These are phyloP conservation scores for Meyerozyma sp. DNA, from an alignment of 1,139 yeast species.

Conservation along the genomic window DNA sequence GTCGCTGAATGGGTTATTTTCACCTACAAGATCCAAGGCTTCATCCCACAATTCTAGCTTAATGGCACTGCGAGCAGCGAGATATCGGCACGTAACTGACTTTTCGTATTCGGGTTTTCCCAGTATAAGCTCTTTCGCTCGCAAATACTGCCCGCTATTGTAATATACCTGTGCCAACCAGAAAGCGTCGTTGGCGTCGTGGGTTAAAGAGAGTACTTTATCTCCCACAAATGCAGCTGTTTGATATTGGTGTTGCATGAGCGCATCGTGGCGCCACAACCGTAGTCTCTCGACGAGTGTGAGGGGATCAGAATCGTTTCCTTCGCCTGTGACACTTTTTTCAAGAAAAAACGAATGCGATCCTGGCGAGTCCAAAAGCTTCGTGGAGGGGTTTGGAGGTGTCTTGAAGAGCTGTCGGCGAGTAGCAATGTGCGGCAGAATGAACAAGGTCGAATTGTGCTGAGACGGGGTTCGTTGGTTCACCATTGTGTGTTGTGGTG, in stretches of 20 bases:
- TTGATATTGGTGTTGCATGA: slow-evolving; percentile 84
- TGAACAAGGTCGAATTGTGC: slow-evolving; percentile 58
- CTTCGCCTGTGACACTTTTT: slow-evolving; percentile 3
- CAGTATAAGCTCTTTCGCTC: slow-evolving; percentile 67
- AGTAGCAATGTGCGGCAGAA: slow-evolving; percentile 52
- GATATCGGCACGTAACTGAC: slow-evolving; percentile 70
- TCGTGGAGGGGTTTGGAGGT: slow-evolving; percentile 47
- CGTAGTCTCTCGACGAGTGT: slow-evolving; percentile 84
- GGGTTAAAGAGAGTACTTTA: slow-evolving; percentile 73
- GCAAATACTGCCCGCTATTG: slow-evolving; percentile 64
- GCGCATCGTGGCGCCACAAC: slow-evolving; percentile 91
- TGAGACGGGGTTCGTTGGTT: slow-evolving; percentile 27
- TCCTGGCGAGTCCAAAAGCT: slow-evolving; percentile 41
- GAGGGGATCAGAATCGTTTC: slow-evolving; percentile 32
- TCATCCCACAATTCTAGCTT: slow-evolving; percentile 82
- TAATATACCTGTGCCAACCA: slow-evolving; percentile 93
- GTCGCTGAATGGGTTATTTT: slow-evolving; percentile 62
- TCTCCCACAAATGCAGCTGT: slow-evolving; percentile 94
- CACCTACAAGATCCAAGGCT: slow-evolving; percentile 84
- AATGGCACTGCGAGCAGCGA: slow-evolving; percentile 71
- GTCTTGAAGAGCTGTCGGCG: slow-evolving; percentile 46
- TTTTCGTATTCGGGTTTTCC: slow-evolving; percentile 36
- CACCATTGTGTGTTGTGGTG: slow-evolving; percentile 5
- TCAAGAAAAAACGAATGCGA: slow-evolving; percentile 38
- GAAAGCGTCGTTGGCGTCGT: slow-evolving; percentile 90